These are phyloP conservation scores for Barbarea vulgaris DNA, from an alignment of 345 rosid species.

Conservation along the genomic window DNA sequence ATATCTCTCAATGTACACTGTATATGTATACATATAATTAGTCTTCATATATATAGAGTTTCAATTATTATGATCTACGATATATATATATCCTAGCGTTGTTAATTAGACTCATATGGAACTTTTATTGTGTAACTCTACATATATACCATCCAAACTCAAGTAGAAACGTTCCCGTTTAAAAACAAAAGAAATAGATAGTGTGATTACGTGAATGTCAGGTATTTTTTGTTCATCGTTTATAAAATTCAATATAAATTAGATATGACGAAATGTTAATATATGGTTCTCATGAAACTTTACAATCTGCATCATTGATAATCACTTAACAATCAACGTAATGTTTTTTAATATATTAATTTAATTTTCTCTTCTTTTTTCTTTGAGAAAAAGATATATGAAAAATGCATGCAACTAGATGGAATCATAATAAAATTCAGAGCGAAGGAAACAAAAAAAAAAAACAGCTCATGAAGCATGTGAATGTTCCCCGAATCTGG, in stretches of 20 bases:
- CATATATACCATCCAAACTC: conserved; percentile 9
- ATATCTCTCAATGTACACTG: conserved; percentile 16
- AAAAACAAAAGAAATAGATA: background rate
- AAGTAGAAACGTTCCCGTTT: background rate
- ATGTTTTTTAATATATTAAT: background rate
- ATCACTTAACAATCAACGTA: conserved; percentile 11
- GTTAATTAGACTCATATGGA: conserved; percentile 6
- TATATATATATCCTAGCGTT: background rate
- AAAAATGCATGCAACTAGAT: conserved; percentile 9
- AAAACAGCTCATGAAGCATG: conserved; percentile 47
- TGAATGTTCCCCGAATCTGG: conserved; percentile 57
- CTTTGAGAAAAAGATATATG: background rate
- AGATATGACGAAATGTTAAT: background rate
- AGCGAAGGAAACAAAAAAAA: background rate
- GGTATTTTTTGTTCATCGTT: background rate
- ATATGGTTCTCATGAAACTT: background rate
- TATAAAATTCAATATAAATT: background rate
- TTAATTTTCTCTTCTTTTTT: background rate
- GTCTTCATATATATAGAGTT: conserved; percentile 13
- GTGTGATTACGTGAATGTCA: background rate
- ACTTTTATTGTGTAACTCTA: background rate
- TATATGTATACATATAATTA: conserved; percentile 21
- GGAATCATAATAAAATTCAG: conserved; percentile 6
- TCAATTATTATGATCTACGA: background rate
- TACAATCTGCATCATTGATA: background rate